Conservation (phyloP, 768 basidiomycete genomes). For the Plicaturopsis crispa region DNA sequence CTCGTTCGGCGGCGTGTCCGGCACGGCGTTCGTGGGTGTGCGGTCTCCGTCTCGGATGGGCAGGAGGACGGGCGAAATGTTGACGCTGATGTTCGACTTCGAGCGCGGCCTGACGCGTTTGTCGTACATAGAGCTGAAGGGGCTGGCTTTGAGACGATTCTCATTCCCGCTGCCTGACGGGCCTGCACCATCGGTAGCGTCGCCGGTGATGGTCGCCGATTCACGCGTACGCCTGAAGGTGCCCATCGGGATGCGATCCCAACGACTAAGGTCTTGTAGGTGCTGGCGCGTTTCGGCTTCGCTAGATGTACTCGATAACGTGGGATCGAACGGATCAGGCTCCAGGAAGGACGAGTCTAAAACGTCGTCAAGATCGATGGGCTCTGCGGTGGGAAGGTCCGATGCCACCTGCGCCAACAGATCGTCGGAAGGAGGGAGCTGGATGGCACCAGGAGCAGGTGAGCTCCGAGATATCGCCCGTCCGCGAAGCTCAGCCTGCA, state of each 20-base stretch:
- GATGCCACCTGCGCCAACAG: slow-evolving; percentile 22
- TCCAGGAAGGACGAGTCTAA: slow-evolving; percentile 68
- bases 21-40: slow-evolving; percentile 37
- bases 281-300: slow-evolving; percentile 33
- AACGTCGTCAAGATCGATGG: slow-evolving; percentile 68
- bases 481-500: slow-evolving; percentile 22
- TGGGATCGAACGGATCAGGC: slow-evolving; percentile 36
- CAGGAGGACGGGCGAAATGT: slow-evolving; percentile 44
- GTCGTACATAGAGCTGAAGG: slow-evolving; percentile 27
- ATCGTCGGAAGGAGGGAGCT: slow-evolving; percentile 28
- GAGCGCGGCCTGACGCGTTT: slow-evolving; percentile 22
- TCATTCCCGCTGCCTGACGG: slow-evolving; percentile 16
- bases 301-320: slow-evolving; percentile 20
- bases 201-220: slow-evolving; percentile 15
- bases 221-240: slow-evolving; percentile 63
- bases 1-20: slow-evolving; percentile 28
- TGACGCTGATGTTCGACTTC: slow-evolving; percentile 21
- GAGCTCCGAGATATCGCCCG: slow-evolving; percentile 18
- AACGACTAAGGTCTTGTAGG: slow-evolving; percentile 48
- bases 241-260: slow-evolving; percentile 69
- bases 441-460: slow-evolving; percentile 20
- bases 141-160: slow-evolving; percentile 46
- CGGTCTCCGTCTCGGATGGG: slow-evolving; percentile 50
- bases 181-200: slow-evolving; percentile 17
- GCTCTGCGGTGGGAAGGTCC: slow-evolving; percentile 35